Percentiles rank a stretch among this genome's conserved stretches.
Evolutionary conservation across 192 early-diverging fungal genomes (phyloP).

Genomic region (Backusella liffmaniae): DNA sequence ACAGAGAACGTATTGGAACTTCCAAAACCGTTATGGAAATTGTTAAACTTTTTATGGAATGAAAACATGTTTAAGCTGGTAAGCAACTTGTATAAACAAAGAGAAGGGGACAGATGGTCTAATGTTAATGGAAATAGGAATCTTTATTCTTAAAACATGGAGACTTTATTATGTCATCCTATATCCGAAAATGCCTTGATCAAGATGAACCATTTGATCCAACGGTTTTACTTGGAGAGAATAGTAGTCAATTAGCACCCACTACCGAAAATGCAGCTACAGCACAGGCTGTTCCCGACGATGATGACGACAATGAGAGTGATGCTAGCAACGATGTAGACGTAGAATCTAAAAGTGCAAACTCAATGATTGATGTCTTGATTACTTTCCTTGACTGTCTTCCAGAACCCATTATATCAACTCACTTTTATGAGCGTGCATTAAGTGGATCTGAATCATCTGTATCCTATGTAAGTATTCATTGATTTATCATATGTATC

Average conservation of each 20-base stretch:
- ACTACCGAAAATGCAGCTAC: not conserved
- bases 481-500: not conserved
- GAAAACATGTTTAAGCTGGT: conserved; percentile 60
- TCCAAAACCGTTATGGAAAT: conserved; percentile 49
- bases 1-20: not conserved
- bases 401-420: conserved; percentile 72
- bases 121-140: conserved; percentile 44
- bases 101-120: conserved; percentile 13
- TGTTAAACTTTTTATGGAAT: conserved; percentile 69
- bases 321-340: not conserved
- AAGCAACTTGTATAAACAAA: conserved; percentile 10
- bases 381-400: conserved; percentile 72
- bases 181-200: conserved; percentile 82
- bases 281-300: not conserved
- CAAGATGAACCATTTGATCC: conserved; percentile 67
- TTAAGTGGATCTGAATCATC: conserved; percentile 54
- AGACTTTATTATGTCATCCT: conserved; percentile 58
- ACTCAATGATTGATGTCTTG: conserved; percentile 71
- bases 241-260: not conserved
- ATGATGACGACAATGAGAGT: too few relatives aligned
- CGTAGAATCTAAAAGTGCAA: conserved; percentile 55
- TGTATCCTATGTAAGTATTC: conserved; percentile 24
- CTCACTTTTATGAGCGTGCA: conserved; percentile 59
- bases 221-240: conserved; percentile 33
- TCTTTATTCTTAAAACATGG: conserved; percentile 63